Evolutionary conservation across 2,329 filamentous ascomycete genomes (phyloP).

Genomic region (Arthrocladium fulminans): DNA sequence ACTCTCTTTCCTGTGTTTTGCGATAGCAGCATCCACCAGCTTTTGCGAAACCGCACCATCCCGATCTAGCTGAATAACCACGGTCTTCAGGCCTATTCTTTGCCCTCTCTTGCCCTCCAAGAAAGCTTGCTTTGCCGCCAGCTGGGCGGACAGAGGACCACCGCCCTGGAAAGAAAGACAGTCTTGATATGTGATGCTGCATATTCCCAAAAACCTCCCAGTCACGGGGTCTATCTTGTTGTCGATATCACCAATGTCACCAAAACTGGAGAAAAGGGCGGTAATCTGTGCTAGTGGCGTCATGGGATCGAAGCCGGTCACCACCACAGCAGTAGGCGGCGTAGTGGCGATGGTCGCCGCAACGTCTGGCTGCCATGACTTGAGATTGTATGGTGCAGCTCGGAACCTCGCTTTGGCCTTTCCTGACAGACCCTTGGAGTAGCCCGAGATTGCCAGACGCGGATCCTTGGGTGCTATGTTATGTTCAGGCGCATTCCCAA

Average conservation of each 20-base stretch:
- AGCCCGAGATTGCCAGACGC: conserved; percentile 59
- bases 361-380: conserved; percentile 71
- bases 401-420: conserved; percentile 63
- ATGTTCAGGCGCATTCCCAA: conserved; percentile 57
- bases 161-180: conserved; percentile 45
- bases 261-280: conserved; percentile 68
- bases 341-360: conserved; percentile 72
- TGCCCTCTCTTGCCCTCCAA: conserved; percentile 68
- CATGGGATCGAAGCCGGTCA: conserved; percentile 86
- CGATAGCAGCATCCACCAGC: conserved; percentile 66
- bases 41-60: conserved; percentile 74
- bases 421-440: conserved; percentile 50
- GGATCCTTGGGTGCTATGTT: conserved; percentile 73
- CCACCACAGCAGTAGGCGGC: conserved; percentile 81
- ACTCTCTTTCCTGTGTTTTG: conserved; percentile 52
- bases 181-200: conserved; percentile 82
- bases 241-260: conserved; percentile 80
- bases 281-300: conserved; percentile 53
- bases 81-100: conserved; percentile 65
- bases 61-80: conserved; percentile 80
- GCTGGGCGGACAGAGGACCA: conserved; percentile 56
- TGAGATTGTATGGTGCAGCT: conserved; percentile 67
- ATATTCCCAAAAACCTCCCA: conserved; percentile 88
- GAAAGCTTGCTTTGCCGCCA: conserved; percentile 68
- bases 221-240: conserved; percentile 94